Percentiles rank a stretch among this genome's conserved stretches.
Evolutionary conservation across 1,284 basidiomycete species (phyloP).

Genomic region (Tausonia pullulans): DNA sequence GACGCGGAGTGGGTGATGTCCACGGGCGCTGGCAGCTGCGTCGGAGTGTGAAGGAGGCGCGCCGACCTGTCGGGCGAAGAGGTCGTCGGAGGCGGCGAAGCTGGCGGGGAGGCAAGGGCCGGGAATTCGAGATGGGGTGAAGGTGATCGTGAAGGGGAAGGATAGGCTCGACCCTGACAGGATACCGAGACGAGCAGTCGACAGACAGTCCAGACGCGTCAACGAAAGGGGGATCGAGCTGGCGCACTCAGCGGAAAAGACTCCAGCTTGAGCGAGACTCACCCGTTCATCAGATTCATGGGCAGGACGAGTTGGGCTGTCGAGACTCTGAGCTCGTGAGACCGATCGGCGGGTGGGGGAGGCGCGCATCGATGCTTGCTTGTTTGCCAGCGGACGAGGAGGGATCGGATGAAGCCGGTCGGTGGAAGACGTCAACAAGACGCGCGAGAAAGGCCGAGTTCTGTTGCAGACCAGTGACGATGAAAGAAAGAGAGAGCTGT

Average conservation of each 20-base stretch:
- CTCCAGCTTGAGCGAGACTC: neutral
- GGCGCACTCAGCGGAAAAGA: neutral
- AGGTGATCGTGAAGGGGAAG: slow-evolving; percentile 3
- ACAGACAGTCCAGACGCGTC: no score
- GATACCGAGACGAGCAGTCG: no score
- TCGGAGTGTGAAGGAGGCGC: neutral
- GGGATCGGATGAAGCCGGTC: no score
- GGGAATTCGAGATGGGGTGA: neutral
- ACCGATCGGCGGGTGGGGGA: neutral
- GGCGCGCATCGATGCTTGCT: no score
- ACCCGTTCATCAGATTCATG: no score
- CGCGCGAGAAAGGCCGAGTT: neutral
- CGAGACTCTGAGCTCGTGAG: neutral
- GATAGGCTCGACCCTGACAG: neutral
- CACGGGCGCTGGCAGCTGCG: neutral
- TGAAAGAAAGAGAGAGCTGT: neutral
- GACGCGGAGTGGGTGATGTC: slow-evolving; percentile 1
- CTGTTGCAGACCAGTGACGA: neutral
- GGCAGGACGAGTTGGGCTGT: neutral
- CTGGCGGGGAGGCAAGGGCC: neutral
- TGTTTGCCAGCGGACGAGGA: no score
- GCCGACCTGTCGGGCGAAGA: neutral
- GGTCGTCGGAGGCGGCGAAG: neutral
- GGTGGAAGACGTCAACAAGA: no score
- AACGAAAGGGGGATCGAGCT: neutral